phyloP scores from a whole-genome alignment of 148 eudicot genomes.

The Rhododendron molle region DNA sequence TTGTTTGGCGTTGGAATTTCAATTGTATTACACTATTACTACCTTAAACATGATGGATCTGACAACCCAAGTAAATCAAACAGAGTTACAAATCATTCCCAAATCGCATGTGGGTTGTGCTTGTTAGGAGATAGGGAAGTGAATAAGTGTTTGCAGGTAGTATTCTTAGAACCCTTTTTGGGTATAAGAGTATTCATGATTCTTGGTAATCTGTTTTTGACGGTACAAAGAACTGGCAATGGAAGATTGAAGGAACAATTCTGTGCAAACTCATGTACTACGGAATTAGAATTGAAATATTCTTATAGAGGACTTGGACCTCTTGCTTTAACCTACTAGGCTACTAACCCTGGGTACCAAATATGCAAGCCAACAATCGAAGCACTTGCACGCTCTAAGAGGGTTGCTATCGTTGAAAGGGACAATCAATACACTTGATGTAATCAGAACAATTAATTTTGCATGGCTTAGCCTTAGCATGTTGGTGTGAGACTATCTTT shows the following conservation, averaged over 20 bases:
- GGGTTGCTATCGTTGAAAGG: neutral
- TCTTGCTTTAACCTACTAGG: neutral
- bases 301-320: neutral
- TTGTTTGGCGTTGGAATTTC: neutral
- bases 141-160: neutral
- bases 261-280: neutral
- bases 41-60: neutral
- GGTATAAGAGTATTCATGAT: too few relatives aligned
- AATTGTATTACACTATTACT: neutral
- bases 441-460: neutral
- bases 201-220: too few relatives aligned
- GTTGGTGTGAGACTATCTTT: neutral
- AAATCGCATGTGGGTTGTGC: neutral
- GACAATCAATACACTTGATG: neutral
- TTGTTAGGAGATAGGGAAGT: neutral
- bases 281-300: too few relatives aligned
- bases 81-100: neutral
- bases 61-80: neutral
- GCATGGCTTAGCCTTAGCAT: neutral
- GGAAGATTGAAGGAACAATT: neutral
- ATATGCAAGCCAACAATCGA: neutral
- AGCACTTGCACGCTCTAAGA: neutral
- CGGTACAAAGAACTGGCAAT: neutral
- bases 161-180: neutral
- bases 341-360: neutral